phyloP scores from a whole-genome alignment of 2,329 filamentous ascomycete species.

The Reticulascus tulasneorum region DNA sequence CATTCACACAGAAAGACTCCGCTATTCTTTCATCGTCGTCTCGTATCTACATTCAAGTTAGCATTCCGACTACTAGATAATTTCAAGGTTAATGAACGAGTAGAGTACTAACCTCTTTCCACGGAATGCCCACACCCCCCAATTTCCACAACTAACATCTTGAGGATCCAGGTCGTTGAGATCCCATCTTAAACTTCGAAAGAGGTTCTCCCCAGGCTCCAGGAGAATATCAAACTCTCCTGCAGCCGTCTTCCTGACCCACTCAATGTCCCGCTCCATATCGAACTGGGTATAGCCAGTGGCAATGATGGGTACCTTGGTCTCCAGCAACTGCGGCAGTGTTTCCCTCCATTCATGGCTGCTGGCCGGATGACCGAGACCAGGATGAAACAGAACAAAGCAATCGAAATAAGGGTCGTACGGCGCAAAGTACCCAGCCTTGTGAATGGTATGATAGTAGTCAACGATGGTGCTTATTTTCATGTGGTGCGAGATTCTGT shows the following conservation, averaged over 20 bases:
- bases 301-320: slow-evolving; percentile 89
- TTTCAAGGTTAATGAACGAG: not conserved
- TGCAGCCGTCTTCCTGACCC: slow-evolving; percentile 78
- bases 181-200: slow-evolving; percentile 94
- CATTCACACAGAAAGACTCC: too few relatives aligned
- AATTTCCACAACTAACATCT: slow-evolving; percentile 93
- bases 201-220: slow-evolving; percentile 88
- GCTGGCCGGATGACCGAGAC: slow-evolving; percentile 88
- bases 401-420: slow-evolving; percentile 99
- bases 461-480: slow-evolving; percentile 98
- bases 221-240: slow-evolving; percentile 92
- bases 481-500: slow-evolving; percentile 80
- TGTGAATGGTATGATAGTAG: slow-evolving; percentile 95
- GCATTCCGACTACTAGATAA: too few relatives aligned
- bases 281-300: slow-evolving; percentile 96
- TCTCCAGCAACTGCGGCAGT: slow-evolving; percentile 83
- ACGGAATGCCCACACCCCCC: slow-evolving; percentile 94
- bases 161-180: slow-evolving; percentile 92
- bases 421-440: slow-evolving; percentile 83
- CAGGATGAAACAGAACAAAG: slow-evolving; percentile 95
- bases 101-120: slow-evolving; percentile 74
- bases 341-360: slow-evolving; percentile 94
- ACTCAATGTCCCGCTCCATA: slow-evolving; percentile 87
- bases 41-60: slow-evolving; percentile 52
- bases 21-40: slow-evolving; percentile 54